phyloP scores from a whole-genome alignment of 495 filamentous ascomycete genomes.

The Jackrogersella multiformis region DNA sequence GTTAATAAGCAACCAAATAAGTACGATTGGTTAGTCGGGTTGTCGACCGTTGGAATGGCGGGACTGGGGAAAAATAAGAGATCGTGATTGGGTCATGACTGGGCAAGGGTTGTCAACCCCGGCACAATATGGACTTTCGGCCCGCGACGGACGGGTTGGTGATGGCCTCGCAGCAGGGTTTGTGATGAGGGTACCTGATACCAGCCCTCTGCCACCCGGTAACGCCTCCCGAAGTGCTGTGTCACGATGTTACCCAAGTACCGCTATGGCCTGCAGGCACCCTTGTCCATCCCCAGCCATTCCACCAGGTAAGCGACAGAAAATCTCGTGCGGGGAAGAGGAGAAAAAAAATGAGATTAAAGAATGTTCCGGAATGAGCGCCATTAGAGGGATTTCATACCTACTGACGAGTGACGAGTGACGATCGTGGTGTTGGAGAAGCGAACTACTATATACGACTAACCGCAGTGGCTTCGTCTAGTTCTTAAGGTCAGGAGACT shows the following conservation, averaged over 20 bases:
- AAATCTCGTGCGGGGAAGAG: constrained; percentile 32
- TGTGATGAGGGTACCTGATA: constrained; percentile 12
- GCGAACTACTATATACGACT: constrained; percentile 11
- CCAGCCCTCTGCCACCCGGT: constrained; percentile 30
- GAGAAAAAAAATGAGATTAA: constrained; percentile 14
- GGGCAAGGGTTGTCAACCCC: constrained; percentile 32
- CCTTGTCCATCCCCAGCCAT: constrained; percentile 28
- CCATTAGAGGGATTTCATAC: constrained; percentile 12
- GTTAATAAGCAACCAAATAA: constrained; percentile 21
- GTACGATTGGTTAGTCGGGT: constrained; percentile 29
- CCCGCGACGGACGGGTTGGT: constrained; percentile 30
- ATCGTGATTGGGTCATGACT: constrained; percentile 20
- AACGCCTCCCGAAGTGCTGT: constrained; percentile 39
- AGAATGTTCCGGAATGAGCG: constrained; percentile 10
- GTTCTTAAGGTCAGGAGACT: constrained; percentile 21
- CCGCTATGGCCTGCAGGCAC: constrained; percentile 18
- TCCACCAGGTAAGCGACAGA: constrained; percentile 22
- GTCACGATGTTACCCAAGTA: constrained; percentile 40
- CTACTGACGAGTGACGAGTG: neutral
- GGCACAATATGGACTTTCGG: constrained; percentile 48
- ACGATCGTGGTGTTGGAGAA: constrained; percentile 6
- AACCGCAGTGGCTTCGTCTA: constrained; percentile 5
- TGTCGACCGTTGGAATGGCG: constrained; percentile 28
- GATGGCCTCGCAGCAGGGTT: constrained; percentile 3
- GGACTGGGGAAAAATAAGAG: constrained; percentile 33